These are phyloP conservation scores for Aspergillus nomiae DNA, from an alignment of 2,329 filamentous ascomycete species.

Conservation along the genomic window DNA sequence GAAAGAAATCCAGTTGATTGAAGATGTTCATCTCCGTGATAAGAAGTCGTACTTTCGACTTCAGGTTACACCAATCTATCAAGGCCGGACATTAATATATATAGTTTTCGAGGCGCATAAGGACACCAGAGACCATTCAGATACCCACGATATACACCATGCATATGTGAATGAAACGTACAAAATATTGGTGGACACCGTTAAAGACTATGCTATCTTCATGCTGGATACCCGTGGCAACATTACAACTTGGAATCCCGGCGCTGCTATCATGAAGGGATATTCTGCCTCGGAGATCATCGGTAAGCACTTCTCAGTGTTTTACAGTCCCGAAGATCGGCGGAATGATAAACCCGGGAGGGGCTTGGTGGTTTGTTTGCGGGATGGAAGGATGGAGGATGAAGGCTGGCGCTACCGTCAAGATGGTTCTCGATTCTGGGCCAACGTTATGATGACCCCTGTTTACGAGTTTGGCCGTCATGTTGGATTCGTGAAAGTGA, in stretches of 20 bases:
- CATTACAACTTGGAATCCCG: constrained; percentile 61
- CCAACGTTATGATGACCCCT: constrained; percentile 61
- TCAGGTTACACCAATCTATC: constrained; percentile 47
- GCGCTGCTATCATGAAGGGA: constrained; percentile 59
- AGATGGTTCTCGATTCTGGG: constrained; percentile 62
- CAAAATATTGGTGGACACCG: constrained; percentile 62
- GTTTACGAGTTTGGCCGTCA: constrained; percentile 56
- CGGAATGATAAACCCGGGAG: constrained; percentile 52
- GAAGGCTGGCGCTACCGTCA: constrained; percentile 63
- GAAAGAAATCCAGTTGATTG: constrained; percentile 36
- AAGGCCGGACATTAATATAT: constrained; percentile 42
- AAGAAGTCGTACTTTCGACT: constrained; percentile 28
- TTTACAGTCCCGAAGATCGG: constrained; percentile 58
- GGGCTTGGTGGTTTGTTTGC: constrained; percentile 56
- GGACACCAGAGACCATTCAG: constrained; percentile 33
- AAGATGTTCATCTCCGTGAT: constrained; percentile 28
- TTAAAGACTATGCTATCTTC: constrained; percentile 66
- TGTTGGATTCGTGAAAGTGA: constrained; percentile 62
- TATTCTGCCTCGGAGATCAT: constrained; percentile 58
- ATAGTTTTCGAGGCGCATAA: constrained; percentile 47
- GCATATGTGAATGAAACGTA: constrained; percentile 57
- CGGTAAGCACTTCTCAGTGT: constrained; percentile 60
- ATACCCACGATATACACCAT: constrained; percentile 39
- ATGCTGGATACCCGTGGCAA: constrained; percentile 60
- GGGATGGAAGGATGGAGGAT: constrained; percentile 59